Evolutionary conservation across 495 filamentous ascomycete genomes (phyloP).

Genomic region (Clohesyomyces aquaticus): DNA sequence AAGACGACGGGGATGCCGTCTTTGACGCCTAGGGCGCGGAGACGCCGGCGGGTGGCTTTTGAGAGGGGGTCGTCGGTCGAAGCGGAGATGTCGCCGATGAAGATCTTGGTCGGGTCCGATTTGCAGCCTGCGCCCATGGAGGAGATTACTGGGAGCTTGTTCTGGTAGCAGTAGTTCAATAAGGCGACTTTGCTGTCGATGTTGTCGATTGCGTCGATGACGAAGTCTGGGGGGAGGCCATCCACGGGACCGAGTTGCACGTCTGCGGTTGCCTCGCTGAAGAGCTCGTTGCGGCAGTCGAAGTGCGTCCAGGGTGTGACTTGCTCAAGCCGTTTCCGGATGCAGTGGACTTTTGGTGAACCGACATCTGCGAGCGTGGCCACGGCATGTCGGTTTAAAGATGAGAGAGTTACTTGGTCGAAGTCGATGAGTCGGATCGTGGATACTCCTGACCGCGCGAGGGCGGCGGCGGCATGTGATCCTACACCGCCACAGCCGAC

Average conservation of each 20-base stretch:
- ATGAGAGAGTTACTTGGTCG: conserved; percentile 93
- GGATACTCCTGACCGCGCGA: conserved; percentile 85
- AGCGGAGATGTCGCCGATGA: conserved; percentile 87
- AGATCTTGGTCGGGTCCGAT: conserved; percentile 89
- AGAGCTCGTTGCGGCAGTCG: conserved; percentile 85
- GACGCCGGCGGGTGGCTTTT: conserved; percentile 73
- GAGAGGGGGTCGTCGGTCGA: conserved; percentile 91
- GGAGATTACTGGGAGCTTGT: conserved; percentile 78
- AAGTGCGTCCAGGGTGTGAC: conserved; percentile 90
- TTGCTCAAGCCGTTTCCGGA: conserved; percentile 76
- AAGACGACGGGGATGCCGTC: conserved; percentile 89
- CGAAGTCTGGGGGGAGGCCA: conserved; percentile 74
- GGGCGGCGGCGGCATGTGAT: conserved; percentile 82
- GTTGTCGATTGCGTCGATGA: conserved; percentile 98
- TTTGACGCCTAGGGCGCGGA: conserved; percentile 79
- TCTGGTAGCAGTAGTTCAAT: conserved; percentile 80
- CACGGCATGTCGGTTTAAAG: conserved; percentile 90
- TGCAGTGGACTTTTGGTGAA: conserved; percentile 87
- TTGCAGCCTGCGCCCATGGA: conserved; percentile 99
- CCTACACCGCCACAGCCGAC: conserved; percentile 95
- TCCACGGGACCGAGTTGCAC: conserved; percentile 67
- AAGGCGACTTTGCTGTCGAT: conserved; percentile 95
- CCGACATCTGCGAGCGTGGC: conserved; percentile 94
- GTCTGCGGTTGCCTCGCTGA: conserved; percentile 66
- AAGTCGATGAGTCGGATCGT: conserved; percentile 93